Conservation (phyloP, 257 asterid genomes). For the Rhazya stricta region DNA sequence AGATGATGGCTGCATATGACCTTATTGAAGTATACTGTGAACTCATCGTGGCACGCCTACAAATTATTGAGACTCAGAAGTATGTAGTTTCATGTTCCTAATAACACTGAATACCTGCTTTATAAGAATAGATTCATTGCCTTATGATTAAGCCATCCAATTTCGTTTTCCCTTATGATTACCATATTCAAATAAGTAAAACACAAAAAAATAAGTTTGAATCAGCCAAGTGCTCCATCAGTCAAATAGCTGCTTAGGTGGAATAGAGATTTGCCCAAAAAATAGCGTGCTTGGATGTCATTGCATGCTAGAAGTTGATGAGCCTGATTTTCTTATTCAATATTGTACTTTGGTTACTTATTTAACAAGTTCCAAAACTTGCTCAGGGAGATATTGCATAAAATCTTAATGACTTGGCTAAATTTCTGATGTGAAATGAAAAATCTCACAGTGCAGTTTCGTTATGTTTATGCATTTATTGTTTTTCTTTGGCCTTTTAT, state of each 20-base stretch:
- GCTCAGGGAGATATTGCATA: neutral
- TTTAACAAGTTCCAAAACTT: neutral
- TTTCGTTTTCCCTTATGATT: too few species aligned
- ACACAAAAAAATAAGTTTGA: neutral
- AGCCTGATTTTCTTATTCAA: neutral
- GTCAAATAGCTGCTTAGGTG: neutral
- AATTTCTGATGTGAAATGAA: neutral
- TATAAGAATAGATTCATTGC: neutral
- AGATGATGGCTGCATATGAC: constrained; percentile 90
- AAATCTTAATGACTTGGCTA: neutral
- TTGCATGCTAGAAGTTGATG: neutral
- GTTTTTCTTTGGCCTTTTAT: neutral
- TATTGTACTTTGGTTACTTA: neutral
- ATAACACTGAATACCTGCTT: constrained; percentile 8
- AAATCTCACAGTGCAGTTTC: neutral
- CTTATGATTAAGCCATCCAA: neutral
- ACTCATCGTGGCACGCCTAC: constrained; percentile 73
- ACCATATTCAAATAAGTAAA: neutral
- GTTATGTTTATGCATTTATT: neutral
- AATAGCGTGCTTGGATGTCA: neutral
- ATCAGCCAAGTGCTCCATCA: neutral
- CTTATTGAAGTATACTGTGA: constrained; percentile 86
- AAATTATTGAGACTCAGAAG: constrained; percentile 91
- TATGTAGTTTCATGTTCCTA: constrained; percentile 35
- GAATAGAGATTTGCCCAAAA: neutral